Evolutionary conservation across 2,329 filamentous ascomycete species (phyloP).

Genomic region (Sarocladium kiliense): DNA sequence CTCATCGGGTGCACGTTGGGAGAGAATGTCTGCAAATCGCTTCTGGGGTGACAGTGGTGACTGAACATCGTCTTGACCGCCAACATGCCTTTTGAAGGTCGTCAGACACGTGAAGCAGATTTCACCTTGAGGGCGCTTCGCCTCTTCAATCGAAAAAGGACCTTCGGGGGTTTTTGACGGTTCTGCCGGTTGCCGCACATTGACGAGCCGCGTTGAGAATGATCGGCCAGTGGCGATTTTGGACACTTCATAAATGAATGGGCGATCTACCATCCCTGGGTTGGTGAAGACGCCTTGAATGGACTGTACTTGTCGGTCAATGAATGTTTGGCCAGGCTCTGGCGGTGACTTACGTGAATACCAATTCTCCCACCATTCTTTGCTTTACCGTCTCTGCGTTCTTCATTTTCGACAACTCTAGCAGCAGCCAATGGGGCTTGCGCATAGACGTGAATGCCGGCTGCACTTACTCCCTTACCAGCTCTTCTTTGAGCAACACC

Average conservation of each 20-base stretch:
- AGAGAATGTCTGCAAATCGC: conserved; percentile 37
- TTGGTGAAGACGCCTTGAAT: conserved; percentile 53
- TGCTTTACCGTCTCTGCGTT: conserved; percentile 13
- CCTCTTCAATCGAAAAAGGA: conserved; percentile 34
- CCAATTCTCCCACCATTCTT: conserved; percentile 17
- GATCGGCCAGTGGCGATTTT: conserved; percentile 38
- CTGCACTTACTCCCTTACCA: conserved; percentile 21
- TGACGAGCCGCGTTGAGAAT: conserved; percentile 45
- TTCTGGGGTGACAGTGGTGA: conserved; percentile 31
- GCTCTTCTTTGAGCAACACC: conserved; percentile 10
- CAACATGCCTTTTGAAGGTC: conserved; percentile 43
- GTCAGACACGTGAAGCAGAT: conserved; percentile 46
- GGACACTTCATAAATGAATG: conserved; percentile 47
- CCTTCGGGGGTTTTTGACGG: conserved; percentile 31
- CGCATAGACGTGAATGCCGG: conserved; percentile 32
- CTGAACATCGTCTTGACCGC: conserved; percentile 32
- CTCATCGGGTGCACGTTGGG: conserved; percentile 26
- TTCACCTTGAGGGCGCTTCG: conserved; percentile 29
- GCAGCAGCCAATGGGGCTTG: conserved; percentile 32
- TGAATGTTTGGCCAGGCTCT: not conserved
- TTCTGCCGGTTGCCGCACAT: conserved; percentile 38
- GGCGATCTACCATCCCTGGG: conserved; percentile 39
- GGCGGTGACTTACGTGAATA: conserved; percentile 29
- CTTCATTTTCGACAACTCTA: conserved; percentile 26
- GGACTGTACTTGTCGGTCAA: conserved; percentile 29